These are phyloP conservation scores for Rosa multiflora DNA, from an alignment of 306 rosid genomes.

Conservation along the genomic window DNA sequence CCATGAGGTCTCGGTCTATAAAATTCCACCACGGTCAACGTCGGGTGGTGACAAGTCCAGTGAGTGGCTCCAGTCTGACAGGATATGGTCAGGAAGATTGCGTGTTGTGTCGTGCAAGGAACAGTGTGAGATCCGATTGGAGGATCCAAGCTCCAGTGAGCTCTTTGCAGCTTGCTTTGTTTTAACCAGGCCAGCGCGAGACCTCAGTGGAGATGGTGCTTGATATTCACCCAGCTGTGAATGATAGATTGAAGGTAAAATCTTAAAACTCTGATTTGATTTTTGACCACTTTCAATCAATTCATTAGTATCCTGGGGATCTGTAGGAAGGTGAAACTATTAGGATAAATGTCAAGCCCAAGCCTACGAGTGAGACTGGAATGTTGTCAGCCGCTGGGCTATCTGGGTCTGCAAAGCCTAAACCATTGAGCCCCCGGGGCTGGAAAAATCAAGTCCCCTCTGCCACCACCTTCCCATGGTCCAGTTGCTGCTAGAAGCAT, in stretches of 20 bases:
- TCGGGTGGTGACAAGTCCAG: slow-evolving; percentile 95
- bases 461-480: slow-evolving; percentile 94
- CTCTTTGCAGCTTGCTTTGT: slow-evolving; percentile 95
- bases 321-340: slow-evolving; percentile 92
- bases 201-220: slow-evolving; percentile 75
- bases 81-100: slow-evolving; percentile 93
- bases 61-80: slow-evolving; percentile 93
- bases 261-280: background rate
- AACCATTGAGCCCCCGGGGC: slow-evolving; percentile 46
- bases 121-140: slow-evolving; percentile 95
- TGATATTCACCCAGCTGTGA: slow-evolving; percentile 92
- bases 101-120: slow-evolving; percentile 78
- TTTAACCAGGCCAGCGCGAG: slow-evolving; percentile 71
- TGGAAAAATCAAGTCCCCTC: slow-evolving; percentile 76
- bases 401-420: slow-evolving; percentile 62
- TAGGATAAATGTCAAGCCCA: slow-evolving; percentile 82
- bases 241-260: slow-evolving; percentile 82
- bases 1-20: slow-evolving; percentile 86
- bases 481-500: slow-evolving; percentile 66
- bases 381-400: slow-evolving; percentile 92
- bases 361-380: slow-evolving; percentile 69
- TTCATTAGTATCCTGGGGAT: background rate
- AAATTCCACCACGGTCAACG: slow-evolving; percentile 82
- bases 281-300: background rate
- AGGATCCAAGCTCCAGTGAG: slow-evolving; percentile 81